A percentile compares a stretch with the other conserved stretches of the same genome.
These are phyloP conservation scores for Penicillium argentinense DNA, from an alignment of 495 filamentous ascomycete genomes.

Conservation along the genomic window DNA sequence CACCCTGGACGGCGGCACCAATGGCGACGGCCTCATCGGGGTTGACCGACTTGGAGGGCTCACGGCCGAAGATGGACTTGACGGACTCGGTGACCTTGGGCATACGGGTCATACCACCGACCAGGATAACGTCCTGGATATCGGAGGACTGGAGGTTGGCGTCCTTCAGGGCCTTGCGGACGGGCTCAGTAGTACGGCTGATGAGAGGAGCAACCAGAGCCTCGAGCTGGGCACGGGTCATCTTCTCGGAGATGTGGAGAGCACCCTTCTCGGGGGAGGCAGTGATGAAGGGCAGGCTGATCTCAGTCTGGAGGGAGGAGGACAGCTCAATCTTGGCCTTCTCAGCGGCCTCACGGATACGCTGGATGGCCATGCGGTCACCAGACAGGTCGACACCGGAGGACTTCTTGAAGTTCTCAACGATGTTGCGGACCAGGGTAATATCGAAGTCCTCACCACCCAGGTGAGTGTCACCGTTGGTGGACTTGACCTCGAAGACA, in stretches of 20 bases:
- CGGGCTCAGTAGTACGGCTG: slow-evolving; percentile 81
- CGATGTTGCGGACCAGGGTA: slow-evolving; percentile 88
- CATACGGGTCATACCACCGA: slow-evolving; percentile 99
- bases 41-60: slow-evolving; percentile 98
- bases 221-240: slow-evolving; percentile 92
- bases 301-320: slow-evolving; percentile 94
- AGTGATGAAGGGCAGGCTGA: slow-evolving; percentile 94
- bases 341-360: slow-evolving; percentile 98
- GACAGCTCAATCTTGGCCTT: slow-evolving; percentile 99
- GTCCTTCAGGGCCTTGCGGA: slow-evolving; percentile 97
- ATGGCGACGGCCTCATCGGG: slow-evolving; percentile 99
- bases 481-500: slow-evolving; percentile 98
- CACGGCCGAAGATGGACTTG: slow-evolving; percentile 96
- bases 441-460: slow-evolving; percentile 99
- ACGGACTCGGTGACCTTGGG: slow-evolving; percentile 98
- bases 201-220: slow-evolving; percentile 90
- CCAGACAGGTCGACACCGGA: slow-evolving; percentile 84
- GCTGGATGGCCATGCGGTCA: slow-evolving; percentile 98
- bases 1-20: slow-evolving; percentile 97
- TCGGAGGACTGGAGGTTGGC: slow-evolving; percentile 91
- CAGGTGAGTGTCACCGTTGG: slow-evolving; percentile 97
- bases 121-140: slow-evolving; percentile 97
- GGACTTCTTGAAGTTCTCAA: slow-evolving; percentile 95
- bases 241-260: slow-evolving; percentile 96
- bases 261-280: slow-evolving; percentile 92